Base-by-base conservation (phyloP, 2,329 filamentous ascomycete genomes). In the Tolypocladium tundrense region DNA sequence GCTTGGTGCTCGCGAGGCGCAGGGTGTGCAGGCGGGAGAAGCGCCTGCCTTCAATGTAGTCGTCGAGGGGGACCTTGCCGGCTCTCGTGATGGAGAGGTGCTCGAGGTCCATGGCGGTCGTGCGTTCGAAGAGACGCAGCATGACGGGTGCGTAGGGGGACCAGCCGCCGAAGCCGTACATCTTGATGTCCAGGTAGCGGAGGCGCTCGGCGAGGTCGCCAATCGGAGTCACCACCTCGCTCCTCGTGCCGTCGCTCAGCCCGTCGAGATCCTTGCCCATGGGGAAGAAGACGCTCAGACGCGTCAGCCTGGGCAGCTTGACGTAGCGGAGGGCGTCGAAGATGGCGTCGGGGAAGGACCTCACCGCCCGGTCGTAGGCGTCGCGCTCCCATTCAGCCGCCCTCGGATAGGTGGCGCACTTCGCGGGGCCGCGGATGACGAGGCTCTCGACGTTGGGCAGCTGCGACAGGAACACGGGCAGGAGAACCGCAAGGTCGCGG, bases 231-330 rank as follows among this genome's bases (percentile, higher is more conserved):
- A 31, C 45, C 45, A 31, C 14, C 8, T 11, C 3, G 9, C 7
- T 50, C 45, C 11, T 4, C 5, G 14, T n/a, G 14, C 24, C 14
- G 27, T 19, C 16, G 45, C 7, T 11, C 16, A 33, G 16, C 7
- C 11, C 4, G 3, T 31, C 13, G 6, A 8, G 16, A 3, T 31
- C 2, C 7, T 2, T 11, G 16, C 7, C 10, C 1, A 3, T 1
- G 24, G 45, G 45, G 8, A 50, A 14, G 1, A 16, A 5, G 4
- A 50, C 2, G 45, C 45, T 50, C 14, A 50, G 8, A 6, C 45
- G 27, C 8, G 14, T 13, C 14, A 50, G 10, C 31, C 33, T 50
- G 14, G 45, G 45, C 1, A n/a, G 27, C 14, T 33, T n/a, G 45
- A 19, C 9, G 27, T 19, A 50, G 2, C 27, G 45, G 27, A 50